Evolutionary conservation across 2,329 filamentous ascomycete genomes (phyloP).

Genomic region (Trematosphaeria pertusa): DNA sequence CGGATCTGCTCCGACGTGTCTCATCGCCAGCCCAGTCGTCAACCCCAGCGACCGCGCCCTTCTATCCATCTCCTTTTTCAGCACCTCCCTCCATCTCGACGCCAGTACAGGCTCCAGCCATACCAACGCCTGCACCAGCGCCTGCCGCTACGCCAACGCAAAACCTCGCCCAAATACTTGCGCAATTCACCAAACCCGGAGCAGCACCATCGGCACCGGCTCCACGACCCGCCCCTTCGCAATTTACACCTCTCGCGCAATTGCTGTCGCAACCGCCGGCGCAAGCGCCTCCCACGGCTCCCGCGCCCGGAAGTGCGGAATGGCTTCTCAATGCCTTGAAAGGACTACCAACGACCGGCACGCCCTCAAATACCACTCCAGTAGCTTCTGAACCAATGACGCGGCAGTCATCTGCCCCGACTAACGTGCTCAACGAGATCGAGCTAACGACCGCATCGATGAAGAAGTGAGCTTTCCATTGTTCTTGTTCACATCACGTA

Average conservation of each 20-base stretch:
- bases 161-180: conserved; percentile 41
- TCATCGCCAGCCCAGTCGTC: conserved; percentile 35
- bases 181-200: conserved; percentile 38
- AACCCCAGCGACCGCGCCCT: conserved; percentile 31
- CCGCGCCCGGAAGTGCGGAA: conserved; percentile 29
- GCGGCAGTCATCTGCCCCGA: conserved; percentile 41
- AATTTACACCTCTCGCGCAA: conserved; percentile 24
- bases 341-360: conserved; percentile 29
- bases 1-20: conserved; percentile 37
- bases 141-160: conserved; percentile 32
- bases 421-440: conserved; percentile 56
- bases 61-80: conserved; percentile 37
- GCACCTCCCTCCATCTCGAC: conserved; percentile 29
- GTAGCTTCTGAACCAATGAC: conserved; percentile 32
- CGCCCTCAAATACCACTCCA: conserved; percentile 35
- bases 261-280: conserved; percentile 22
- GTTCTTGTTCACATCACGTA: conserved; percentile 17
- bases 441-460: conserved; percentile 72
- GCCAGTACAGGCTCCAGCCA: conserved; percentile 23
- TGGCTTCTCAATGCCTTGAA: conserved; percentile 44
- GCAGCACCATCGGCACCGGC: conserved; percentile 21
- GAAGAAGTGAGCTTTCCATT: conserved; percentile 66
- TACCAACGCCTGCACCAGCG: conserved; percentile 33
- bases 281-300: conserved; percentile 12
- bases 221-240: conserved; percentile 24